Percentiles rank a stretch among this genome's conserved stretches.
Evolutionary conservation across 2,329 filamentous ascomycete species (phyloP).

Genomic region (Nigrospora sphaerica): DNA sequence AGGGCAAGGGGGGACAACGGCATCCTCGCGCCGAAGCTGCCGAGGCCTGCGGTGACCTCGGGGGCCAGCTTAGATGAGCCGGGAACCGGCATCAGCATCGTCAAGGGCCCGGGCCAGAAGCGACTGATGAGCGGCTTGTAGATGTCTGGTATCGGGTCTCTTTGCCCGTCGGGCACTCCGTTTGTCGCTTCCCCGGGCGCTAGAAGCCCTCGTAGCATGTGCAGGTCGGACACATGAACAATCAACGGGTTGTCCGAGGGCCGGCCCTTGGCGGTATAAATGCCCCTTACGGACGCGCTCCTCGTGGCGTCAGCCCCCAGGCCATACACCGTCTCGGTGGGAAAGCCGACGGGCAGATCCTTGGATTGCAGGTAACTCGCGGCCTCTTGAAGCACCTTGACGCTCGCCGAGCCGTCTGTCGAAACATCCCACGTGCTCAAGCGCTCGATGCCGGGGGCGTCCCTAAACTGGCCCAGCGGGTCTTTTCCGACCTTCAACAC

Average conservation of each 20-base stretch:
- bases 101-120: conserved; percentile 95
- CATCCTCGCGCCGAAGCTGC: conserved; percentile 86
- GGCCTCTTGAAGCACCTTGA: conserved; percentile 48
- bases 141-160: conserved; percentile 56
- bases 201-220: conserved; percentile 64
- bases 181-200: conserved; percentile 14
- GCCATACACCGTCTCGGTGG: conserved; percentile 96
- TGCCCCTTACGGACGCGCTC: conserved; percentile 76
- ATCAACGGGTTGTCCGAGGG: conserved; percentile 95
- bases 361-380: conserved; percentile 58
- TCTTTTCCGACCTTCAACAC: conserved; percentile 14
- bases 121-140: conserved; percentile 70
- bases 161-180: conserved; percentile 12
- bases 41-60: conserved; percentile 83
- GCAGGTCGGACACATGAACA: conserved; percentile 77
- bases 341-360: conserved; percentile 81
- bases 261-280: conserved; percentile 83
- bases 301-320: conserved; percentile 93
- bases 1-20: conserved; percentile 79
- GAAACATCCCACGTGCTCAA: conserved; percentile 18
- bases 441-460: conserved; percentile 14
- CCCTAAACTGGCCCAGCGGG: conserved; percentile 16
- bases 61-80: conserved; percentile 64
- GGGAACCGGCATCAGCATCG: conserved; percentile 78
- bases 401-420: conserved; percentile 10